phyloP scores from a whole-genome alignment of 371 early-diverging fungal species.

The Circinella umbellata region DNA sequence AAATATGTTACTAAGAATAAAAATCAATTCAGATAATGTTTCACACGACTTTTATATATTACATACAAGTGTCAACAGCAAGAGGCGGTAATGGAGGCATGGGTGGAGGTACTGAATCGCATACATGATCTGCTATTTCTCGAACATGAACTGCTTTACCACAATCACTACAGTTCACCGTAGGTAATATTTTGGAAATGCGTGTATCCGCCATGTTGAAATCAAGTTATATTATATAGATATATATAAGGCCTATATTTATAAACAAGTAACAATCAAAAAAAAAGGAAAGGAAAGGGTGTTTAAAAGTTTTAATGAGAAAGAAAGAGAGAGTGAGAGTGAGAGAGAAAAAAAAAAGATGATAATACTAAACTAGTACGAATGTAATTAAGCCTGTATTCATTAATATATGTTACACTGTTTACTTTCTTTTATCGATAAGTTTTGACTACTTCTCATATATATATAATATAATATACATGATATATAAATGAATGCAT shows the following conservation, averaged over 20 bases:
- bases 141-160: conserved; percentile 12
- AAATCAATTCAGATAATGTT: background rate
- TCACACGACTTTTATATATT: background rate
- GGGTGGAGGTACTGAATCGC: conserved; percentile 8
- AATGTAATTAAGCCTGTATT: too few relatives aligned
- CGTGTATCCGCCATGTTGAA: conserved; percentile 14
- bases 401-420: too few relatives aligned
- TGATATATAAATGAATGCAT: too few relatives aligned
- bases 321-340: background rate
- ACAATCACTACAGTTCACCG: conserved; percentile 23
- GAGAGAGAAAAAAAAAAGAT: background rate
- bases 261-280: background rate
- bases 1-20: background rate
- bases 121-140: conserved; percentile 21
- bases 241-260: background rate
- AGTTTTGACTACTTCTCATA: too few relatives aligned
- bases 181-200: conserved; percentile 19
- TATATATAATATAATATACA: too few relatives aligned
- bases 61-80: conserved; percentile 13
- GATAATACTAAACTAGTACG: too few relatives aligned
- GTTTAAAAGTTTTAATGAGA: background rate
- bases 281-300: background rate
- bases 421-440: too few relatives aligned
- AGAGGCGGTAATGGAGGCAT: conserved; percentile 8
- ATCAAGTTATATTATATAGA: background rate